Percentiles rank a stretch among this genome's conserved stretches.
Evolutionary conservation across 1,284 basidiomycete species (phyloP).

Genomic region (Cutaneotrichosporon cavernicola): DNA sequence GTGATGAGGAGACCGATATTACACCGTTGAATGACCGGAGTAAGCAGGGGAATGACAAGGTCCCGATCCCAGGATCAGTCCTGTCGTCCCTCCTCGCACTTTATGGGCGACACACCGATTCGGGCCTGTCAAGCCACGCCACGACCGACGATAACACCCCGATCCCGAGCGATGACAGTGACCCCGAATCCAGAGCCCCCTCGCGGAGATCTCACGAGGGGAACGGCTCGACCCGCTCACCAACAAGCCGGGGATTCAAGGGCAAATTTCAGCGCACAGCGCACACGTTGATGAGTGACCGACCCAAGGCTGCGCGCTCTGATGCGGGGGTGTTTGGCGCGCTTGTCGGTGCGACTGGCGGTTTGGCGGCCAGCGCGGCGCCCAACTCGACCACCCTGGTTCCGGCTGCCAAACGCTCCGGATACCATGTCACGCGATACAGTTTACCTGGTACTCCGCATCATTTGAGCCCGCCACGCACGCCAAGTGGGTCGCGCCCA

Average conservation of each 20-base stretch:
- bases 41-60: conserved; percentile 10
- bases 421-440: conserved; percentile 66
- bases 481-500: background rate
- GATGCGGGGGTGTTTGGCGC: conserved; percentile 70
- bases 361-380: conserved; percentile 62
- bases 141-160: conserved; percentile 22
- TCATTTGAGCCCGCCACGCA: background rate
- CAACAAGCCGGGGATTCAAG: conserved; percentile 20
- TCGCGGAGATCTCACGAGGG: background rate
- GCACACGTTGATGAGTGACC: conserved; percentile 35
- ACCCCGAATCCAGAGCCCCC: background rate
- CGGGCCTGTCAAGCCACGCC: conserved; percentile 33
- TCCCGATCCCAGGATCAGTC: conserved; percentile 38
- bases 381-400: conserved; percentile 61
- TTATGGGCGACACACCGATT: conserved; percentile 36
- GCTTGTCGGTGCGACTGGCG: conserved; percentile 69
- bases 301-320: conserved; percentile 60
- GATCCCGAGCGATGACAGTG: conserved; percentile 15
- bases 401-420: conserved; percentile 66
- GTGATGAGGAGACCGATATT: conserved; percentile 10
- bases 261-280: conserved; percentile 25
- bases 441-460: conserved; percentile 23
- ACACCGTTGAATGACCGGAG: conserved; percentile 11
- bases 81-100: conserved; percentile 48
- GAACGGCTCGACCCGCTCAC: background rate